A percentile compares a stretch with the other conserved stretches of the same genome.
Conservation (phyloP, 164 flowering plant genomes). For the Vitis labrusca region DNA sequence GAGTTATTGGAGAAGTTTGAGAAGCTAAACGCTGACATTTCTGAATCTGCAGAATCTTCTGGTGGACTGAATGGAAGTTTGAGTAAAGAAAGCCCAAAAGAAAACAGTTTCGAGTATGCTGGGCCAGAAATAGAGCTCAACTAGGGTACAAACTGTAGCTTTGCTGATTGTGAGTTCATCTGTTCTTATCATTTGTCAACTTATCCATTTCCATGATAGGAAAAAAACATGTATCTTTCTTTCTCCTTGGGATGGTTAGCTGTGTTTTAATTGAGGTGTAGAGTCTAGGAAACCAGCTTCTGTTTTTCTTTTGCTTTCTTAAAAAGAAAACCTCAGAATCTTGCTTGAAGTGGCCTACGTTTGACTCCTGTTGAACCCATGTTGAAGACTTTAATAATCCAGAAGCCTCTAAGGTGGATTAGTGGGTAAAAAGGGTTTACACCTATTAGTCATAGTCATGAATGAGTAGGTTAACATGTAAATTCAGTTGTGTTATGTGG, state of each 20-base stretch:
- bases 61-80: conserved; percentile 39
- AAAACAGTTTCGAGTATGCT: conserved; percentile 22
- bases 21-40: conserved; percentile 43
- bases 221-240: no score
- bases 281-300: background rate
- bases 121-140: conserved; percentile 32
- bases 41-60: conserved; percentile 25
- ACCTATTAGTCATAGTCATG: no score
- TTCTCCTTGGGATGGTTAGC: background rate
- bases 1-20: conserved; percentile 53
- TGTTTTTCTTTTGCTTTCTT: background rate
- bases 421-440: background rate
- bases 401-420: background rate
- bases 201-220: background rate
- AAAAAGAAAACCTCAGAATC: background rate
- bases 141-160: conserved; percentile 27
- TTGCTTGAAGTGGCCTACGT: background rate
- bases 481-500: no score
- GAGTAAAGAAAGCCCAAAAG: conserved; percentile 20
- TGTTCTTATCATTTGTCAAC: background rate
- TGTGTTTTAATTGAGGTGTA: background rate
- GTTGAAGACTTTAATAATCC: background rate
- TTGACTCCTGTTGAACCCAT: background rate
- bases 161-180: conserved; percentile 41
- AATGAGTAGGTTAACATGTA: no score